phyloP scores from a whole-genome alignment of 179 eudicot genomes.

The Kewa caespitosa region DNA sequence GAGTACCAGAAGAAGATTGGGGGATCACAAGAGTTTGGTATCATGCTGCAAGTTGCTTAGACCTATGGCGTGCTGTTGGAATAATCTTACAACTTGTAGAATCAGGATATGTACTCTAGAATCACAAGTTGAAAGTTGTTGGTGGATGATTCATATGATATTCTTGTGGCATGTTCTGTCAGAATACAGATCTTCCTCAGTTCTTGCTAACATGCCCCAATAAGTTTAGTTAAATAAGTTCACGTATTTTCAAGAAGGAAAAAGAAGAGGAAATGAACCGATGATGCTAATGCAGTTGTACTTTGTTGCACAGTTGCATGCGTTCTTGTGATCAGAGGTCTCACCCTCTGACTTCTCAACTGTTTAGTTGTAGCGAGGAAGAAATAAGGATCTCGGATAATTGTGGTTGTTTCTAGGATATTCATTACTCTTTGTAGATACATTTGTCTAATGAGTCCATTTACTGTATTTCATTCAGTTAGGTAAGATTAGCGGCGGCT shows the following conservation, averaged over 20 bases:
- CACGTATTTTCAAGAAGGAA: background rate
- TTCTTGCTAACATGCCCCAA: background rate
- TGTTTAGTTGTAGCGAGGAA: background rate
- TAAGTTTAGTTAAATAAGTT: background rate
- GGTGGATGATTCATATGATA: constrained; percentile 23
- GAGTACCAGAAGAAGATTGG: constrained; percentile 20
- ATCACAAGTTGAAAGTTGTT: constrained; percentile 28
- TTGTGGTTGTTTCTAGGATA: background rate
- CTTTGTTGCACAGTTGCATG: background rate
- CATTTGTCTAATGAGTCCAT: constrained; percentile 1
- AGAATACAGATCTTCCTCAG: constrained; percentile 5
- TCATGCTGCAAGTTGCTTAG: constrained; percentile 34
- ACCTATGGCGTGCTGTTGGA: constrained; percentile 26
- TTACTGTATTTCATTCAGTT: background rate
- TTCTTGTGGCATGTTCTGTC: constrained; percentile 9
- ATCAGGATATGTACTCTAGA: constrained; percentile 35
- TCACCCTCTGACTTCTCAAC: background rate
- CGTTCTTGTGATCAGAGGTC: constrained; percentile 4
- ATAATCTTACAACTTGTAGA: constrained; percentile 27
- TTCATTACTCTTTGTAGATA: background rate
- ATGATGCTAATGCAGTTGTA: background rate
- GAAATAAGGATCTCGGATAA: background rate
- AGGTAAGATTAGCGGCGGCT: background rate
- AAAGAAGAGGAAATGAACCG: background rate
- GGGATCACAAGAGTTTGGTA: constrained; percentile 18